phyloP scores from a whole-genome alignment of 352 stramenopile species.

The Albugo laibachii region DNA sequence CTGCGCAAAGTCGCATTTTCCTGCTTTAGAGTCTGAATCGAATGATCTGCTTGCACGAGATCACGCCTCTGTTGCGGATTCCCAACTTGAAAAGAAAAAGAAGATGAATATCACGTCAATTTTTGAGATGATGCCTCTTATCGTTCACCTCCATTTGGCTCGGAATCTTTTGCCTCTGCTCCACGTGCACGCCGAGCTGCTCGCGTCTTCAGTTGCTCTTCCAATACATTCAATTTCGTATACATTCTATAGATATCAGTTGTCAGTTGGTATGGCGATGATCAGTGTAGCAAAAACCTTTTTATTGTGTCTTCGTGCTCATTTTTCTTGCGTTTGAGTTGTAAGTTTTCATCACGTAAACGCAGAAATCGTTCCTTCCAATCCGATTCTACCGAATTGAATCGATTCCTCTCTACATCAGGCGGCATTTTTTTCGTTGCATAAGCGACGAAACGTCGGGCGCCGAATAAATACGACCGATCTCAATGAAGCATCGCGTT shows the following conservation, averaged over 20 bases:
- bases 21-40: slow-evolving; percentile 53
- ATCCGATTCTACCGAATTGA: slow-evolving; percentile 6
- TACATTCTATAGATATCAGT: slow-evolving; percentile 34
- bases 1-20: slow-evolving; percentile 54
- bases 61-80: no score
- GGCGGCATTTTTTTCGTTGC: no score
- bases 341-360: slow-evolving; percentile 65
- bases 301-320: slow-evolving; percentile 82
- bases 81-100: no score
- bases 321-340: slow-evolving; percentile 83
- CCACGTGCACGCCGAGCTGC: slow-evolving; percentile 5
- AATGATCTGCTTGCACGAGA: slow-evolving; percentile 20
- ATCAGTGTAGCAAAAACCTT: slow-evolving; percentile 12
- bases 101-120: background rate
- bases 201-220: slow-evolving; percentile 70
- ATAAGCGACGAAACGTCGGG: no score
- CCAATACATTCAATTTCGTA: slow-evolving; percentile 77
- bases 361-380: slow-evolving; percentile 75
- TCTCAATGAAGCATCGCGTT: no score
- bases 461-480: no score
- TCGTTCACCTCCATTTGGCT: slow-evolving; percentile 14
- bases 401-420: no score
- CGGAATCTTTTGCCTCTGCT: slow-evolving; percentile 22
- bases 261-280: background rate
- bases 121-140: slow-evolving; percentile 6